These are phyloP conservation scores for Coemansia sp. DNA, from an alignment of 192 early-diverging fungal species.

Conservation along the genomic window DNA sequence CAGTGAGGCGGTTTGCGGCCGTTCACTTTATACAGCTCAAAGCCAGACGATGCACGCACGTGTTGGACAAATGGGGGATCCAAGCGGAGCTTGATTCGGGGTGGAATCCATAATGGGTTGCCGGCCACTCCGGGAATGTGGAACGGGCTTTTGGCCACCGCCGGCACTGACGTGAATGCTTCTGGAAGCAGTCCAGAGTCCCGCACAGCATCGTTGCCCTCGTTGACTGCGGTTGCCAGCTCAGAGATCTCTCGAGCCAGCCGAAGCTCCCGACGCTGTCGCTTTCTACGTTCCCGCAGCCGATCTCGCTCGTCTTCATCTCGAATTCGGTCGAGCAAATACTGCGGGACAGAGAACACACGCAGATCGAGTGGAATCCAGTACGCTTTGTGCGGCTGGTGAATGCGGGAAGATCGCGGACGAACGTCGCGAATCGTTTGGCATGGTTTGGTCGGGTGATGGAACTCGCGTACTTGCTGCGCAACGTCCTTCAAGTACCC, in stretches of 20 bases:
- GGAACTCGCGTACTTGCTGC: conserved; percentile 23
- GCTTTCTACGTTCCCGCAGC: background rate
- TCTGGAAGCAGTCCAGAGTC: conserved; percentile 31
- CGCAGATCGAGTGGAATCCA: conserved; percentile 41
- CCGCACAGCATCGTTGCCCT: conserved; percentile 15
- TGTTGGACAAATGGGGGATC: conserved; percentile 51
- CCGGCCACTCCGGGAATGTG: conserved; percentile 31
- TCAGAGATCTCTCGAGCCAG: conserved; percentile 17
- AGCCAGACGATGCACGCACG: conserved; percentile 33
- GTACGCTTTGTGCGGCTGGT: conserved; percentile 42
- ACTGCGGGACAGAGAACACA: conserved; percentile 23
- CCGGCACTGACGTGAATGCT: conserved; percentile 28
- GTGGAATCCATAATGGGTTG: conserved; percentile 43
- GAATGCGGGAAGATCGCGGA: conserved; percentile 21
- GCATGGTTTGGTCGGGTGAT: conserved; percentile 43
- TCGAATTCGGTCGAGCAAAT: conserved; percentile 18
- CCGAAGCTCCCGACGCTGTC: conserved; percentile 8
- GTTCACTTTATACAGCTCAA: conserved; percentile 39
- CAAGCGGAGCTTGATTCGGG: conserved; percentile 17
- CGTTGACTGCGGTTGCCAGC: conserved; percentile 21
- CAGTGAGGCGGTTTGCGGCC: conserved; percentile 47
- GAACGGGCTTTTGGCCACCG: conserved; percentile 1
- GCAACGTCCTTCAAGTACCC: conserved; percentile 40
- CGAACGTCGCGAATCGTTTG: conserved; percentile 38
- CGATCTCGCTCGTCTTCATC: conserved; percentile 18